phyloP scores from a whole-genome alignment of 768 basidiomycete genomes.

The Boletus sp. region DNA sequence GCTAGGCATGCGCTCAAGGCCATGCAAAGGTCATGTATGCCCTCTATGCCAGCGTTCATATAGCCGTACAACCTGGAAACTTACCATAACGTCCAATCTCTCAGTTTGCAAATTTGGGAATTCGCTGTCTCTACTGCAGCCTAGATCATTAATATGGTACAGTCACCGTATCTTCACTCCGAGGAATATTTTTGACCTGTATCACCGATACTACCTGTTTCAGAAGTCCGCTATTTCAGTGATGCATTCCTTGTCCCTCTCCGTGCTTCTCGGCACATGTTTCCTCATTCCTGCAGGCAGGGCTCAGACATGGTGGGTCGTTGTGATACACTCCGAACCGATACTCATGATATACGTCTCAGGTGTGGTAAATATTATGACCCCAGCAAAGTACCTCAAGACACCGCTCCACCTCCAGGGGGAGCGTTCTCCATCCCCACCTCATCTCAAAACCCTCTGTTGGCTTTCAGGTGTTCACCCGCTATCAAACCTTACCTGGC shows the following conservation, averaged over 20 bases:
- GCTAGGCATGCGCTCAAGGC: neutral
- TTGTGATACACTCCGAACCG: neutral
- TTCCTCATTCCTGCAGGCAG: conserved; percentile 12
- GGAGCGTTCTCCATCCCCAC: conserved; percentile 45
- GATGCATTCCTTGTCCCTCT: conserved; percentile 12
- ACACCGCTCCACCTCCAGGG: conserved; percentile 43
- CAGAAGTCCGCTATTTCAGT: neutral
- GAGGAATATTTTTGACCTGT: neutral
- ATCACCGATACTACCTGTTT: neutral
- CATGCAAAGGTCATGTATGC: neutral
- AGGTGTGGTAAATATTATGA: conserved; percentile 56
- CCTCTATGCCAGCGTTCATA: neutral
- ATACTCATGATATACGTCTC: neutral
- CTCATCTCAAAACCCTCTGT: conserved; percentile 39
- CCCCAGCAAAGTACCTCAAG: conserved; percentile 35
- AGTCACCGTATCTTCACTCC: neutral
- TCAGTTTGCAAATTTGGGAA: neutral
- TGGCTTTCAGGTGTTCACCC: conserved; percentile 58
- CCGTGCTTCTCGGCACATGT: conserved; percentile 11
- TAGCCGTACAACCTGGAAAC: neutral
- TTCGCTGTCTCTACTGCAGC: neutral
- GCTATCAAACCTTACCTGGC: conserved; percentile 58
- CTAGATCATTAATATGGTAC: conserved; percentile 2
- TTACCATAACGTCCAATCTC: conserved; percentile 5
- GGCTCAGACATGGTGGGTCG: conserved; percentile 31